Evolutionary conservation across 2,329 filamentous ascomycete species (phyloP), one percentile per base, ranked within the genome.

Genomic region (Clonostachys solani): DNA sequence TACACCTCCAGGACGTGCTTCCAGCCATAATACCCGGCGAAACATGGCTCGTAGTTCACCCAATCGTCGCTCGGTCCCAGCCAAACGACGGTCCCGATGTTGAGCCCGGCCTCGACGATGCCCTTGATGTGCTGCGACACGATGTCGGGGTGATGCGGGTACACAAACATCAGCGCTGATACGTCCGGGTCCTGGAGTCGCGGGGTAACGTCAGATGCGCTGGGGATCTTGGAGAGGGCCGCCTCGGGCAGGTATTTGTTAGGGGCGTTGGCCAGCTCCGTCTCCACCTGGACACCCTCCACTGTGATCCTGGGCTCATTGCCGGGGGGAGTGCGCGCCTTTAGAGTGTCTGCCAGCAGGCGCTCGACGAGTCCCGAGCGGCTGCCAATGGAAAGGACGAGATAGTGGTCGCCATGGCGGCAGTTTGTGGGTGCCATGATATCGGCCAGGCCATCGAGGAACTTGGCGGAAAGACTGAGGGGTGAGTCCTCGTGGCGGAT

Each of bases 131-230:
- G 67, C 34, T 49, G 50, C 8, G 47, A 41, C 15, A 67, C 55
- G 12, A 67, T 33, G 2, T 42, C 43, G 2, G 57, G 56, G 23
- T 63, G 60, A 3, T 64, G 62, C 12, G 64, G 65, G 33, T 67
- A 67, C 9, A 61, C 56, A 48, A 67, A 67, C 48, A 66, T 46
- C 40, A 66, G 47, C 3, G 45, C 57, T 10, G 44, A 44, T 9
- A 57, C 50, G 42, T 52, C 51, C 1, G 54, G 43, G 23, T 60
- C 57, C 7, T 35, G 48, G 5, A 65, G 52, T 15, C 60, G 54
- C 12, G 53, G 50, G 1, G 56, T 55, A 2, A 66, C 33, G 0
- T 60, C 54, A 61, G 62, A 64, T 3, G 62, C 65, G 5, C 64
- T 62, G 1, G 54, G 53, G 4, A 67, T 65, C 5, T 54, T 60